Conservation (phyloP, 495 filamentous ascomycete genomes). For the Parmelia sp. region DNA sequence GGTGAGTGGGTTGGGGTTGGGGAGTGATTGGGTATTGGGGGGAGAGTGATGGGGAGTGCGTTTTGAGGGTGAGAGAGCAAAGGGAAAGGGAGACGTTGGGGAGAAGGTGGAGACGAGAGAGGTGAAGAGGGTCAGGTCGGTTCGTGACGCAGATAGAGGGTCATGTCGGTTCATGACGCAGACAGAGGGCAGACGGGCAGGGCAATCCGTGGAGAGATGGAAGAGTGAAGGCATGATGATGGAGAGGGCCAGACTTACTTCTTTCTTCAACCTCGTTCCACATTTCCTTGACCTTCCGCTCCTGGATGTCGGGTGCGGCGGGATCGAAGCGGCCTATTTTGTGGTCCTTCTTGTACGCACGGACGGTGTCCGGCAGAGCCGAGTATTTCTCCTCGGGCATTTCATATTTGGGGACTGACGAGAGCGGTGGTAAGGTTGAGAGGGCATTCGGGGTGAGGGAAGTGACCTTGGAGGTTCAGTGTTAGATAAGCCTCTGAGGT, state of each 20-base stretch:
- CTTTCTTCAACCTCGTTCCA: constrained; percentile 57
- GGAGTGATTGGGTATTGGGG: constrained; percentile 56
- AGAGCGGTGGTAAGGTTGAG: constrained; percentile 64
- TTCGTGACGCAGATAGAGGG: too few species aligned
- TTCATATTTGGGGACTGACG: constrained; percentile 76
- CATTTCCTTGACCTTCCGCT: constrained; percentile 61
- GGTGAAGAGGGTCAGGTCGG: too few species aligned
- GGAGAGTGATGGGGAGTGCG: too few species aligned
- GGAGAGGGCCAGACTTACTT: constrained; percentile 34
- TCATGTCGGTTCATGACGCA: too few species aligned
- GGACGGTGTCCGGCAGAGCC: constrained; percentile 72
- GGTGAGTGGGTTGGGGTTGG: constrained; percentile 47
- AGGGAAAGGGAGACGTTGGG: too few species aligned
- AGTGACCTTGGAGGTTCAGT: constrained; percentile 15
- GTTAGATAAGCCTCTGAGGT: not conserved
- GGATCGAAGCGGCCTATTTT: constrained; percentile 95
- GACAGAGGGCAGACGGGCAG: not conserved
- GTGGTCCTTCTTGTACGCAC: constrained; percentile 87
- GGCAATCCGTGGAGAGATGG: not conserved
- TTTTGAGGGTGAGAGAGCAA: too few species aligned
- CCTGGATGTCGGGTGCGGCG: constrained; percentile 59
- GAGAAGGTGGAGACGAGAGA: too few species aligned
- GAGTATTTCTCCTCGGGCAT: constrained; percentile 79
- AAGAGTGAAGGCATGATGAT: not conserved
- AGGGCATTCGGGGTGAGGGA: constrained; percentile 55